Evolutionary conservation across 1,284 basidiomycete genomes (phyloP).

Genomic region (Ganoderma resinaceum): DNA sequence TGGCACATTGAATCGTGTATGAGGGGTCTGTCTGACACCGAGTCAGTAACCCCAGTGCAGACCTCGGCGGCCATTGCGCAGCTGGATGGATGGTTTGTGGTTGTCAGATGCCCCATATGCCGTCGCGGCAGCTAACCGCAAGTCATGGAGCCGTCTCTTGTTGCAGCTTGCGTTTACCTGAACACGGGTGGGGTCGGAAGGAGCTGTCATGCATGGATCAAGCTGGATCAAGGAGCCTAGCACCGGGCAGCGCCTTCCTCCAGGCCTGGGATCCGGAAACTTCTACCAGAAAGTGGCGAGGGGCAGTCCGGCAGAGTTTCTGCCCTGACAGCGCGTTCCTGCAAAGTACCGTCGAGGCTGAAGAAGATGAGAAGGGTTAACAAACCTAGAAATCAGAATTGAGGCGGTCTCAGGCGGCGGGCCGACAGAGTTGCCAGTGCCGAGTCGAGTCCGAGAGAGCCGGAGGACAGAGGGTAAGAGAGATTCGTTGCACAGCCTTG

Average conservation of each 20-base stretch:
- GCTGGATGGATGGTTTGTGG: not conserved
- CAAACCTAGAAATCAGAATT: not conserved
- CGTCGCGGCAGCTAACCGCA: not conserved
- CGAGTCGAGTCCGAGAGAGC: not conserved
- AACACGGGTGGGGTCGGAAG: slow-evolving; percentile 11
- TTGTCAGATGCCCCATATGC: slow-evolving; percentile 1
- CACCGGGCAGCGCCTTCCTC: not conserved
- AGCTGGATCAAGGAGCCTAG: not conserved
- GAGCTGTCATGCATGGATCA: slow-evolving; percentile 3
- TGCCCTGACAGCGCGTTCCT: not conserved
- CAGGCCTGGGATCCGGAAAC: not conserved
- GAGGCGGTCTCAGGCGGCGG: not conserved
- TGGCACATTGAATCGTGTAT: not conserved
- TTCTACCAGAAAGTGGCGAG: not conserved
- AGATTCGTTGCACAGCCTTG: not conserved
- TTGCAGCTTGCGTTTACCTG: not conserved
- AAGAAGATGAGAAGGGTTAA: not conserved
- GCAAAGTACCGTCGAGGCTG: not conserved
- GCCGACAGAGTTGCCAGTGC: not conserved
- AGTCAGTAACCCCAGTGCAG: not conserved
- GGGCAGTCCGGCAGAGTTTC: not conserved
- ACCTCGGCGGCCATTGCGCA: slow-evolving; percentile 1
- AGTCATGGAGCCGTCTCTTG: not conserved
- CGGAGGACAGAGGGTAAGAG: not conserved
- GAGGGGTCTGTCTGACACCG: not conserved